These are phyloP conservation scores for Kokia cookei DNA, from an alignment of 441 rosid species.

Conservation along the genomic window DNA sequence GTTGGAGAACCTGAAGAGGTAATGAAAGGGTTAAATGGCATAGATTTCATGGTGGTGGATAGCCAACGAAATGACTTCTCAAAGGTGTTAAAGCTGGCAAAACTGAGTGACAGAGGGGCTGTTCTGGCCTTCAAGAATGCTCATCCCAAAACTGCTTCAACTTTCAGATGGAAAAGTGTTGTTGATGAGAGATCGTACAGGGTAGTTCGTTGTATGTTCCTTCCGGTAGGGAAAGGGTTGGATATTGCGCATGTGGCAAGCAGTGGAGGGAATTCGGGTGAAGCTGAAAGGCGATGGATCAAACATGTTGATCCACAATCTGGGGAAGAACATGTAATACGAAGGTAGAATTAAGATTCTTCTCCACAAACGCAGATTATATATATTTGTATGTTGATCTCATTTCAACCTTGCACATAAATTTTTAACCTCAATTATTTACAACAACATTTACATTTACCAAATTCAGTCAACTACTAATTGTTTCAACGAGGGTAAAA, in stretches of 20 bases:
- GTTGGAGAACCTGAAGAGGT: conserved; percentile 46
- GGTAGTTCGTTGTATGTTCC: conserved; percentile 62
- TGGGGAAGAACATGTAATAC: conserved; percentile 77
- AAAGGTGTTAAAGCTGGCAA: conserved; percentile 48
- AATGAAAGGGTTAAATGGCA: conserved; percentile 41
- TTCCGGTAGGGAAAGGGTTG: conserved; percentile 84
- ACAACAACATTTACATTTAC: too few relatives aligned
- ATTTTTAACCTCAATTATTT: too few relatives aligned
- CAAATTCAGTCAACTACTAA: too few relatives aligned
- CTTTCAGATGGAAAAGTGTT: conserved; percentile 60
- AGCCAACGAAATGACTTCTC: conserved; percentile 49
- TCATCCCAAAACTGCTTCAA: conserved; percentile 28
- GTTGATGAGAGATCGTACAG: conserved; percentile 39
- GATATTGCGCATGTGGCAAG: conserved; percentile 76
- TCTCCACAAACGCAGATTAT: neutral
- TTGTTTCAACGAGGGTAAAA: too few relatives aligned
- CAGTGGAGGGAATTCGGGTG: conserved; percentile 23
- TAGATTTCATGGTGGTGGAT: conserved; percentile 82
- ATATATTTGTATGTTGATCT: neutral
- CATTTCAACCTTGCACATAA: neutral
- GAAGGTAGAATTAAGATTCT: conserved; percentile 24
- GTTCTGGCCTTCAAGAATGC: conserved; percentile 82
- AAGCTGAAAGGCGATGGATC: conserved; percentile 53
- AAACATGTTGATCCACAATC: conserved; percentile 65
- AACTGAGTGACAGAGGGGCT: conserved; percentile 61